phyloP scores from a whole-genome alignment of 2,329 filamentous ascomycete genomes.

The Paecilomyces niveus region DNA sequence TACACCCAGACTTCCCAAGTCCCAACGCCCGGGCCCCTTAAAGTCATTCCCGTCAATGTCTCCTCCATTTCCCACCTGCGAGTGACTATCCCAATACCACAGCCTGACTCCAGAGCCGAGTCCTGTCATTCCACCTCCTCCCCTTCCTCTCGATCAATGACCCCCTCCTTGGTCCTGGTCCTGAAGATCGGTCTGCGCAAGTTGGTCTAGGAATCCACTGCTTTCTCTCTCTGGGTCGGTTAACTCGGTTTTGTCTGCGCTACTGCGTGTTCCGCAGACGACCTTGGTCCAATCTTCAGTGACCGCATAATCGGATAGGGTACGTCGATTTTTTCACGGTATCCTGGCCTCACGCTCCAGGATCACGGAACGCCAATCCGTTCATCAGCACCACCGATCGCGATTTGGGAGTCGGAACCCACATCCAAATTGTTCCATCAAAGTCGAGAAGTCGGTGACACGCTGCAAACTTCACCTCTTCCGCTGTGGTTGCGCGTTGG shows the following conservation, averaged over 20 bases:
- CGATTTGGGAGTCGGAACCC: background rate
- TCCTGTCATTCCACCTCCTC: background rate
- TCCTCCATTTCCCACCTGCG: background rate
- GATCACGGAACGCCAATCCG: background rate
- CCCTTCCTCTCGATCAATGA: background rate
- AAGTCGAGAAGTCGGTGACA: background rate
- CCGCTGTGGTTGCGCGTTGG: background rate
- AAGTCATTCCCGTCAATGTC: background rate
- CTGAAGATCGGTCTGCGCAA: background rate
- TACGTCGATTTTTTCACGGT: background rate
- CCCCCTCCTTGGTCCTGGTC: background rate
- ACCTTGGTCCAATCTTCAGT: background rate
- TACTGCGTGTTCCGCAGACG: background rate
- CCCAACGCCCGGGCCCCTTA: background rate
- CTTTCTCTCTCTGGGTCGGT: background rate
- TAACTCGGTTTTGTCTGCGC: background rate
- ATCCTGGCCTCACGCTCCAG: background rate
- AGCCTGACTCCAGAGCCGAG: background rate
- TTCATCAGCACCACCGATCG: background rate
- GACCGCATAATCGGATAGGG: background rate
- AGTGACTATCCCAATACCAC: background rate
- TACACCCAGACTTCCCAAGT: background rate
- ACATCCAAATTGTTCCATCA: background rate
- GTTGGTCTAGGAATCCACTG: background rate
- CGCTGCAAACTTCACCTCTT: background rate